Percentiles rank a stretch among this genome's conserved stretches.
Conservation (phyloP, 176 grass and related monocot species). For the Poa annua region DNA sequence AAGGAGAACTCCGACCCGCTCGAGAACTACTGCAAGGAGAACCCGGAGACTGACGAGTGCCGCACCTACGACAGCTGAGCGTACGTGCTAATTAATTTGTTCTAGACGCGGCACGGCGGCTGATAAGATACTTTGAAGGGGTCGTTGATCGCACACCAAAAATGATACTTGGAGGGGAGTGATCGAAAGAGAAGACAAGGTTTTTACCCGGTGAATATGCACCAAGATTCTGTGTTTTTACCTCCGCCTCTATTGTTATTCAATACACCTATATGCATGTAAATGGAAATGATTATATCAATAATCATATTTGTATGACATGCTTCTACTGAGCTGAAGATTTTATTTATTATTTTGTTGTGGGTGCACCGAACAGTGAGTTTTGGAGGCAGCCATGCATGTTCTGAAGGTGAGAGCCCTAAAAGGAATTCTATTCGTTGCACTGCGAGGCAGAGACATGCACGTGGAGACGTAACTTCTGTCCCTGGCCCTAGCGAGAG, state of each 20-base stretch:
- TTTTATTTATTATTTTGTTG: not conserved
- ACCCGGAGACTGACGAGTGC: conserved; percentile 88
- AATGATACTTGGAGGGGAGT: not conserved
- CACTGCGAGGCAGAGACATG: too few relatives aligned
- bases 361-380: not conserved
- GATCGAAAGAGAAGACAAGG: not conserved
- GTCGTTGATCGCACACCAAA: not conserved
- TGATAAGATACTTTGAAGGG: not conserved
- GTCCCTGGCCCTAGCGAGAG: too few relatives aligned
- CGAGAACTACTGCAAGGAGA: conserved; percentile 89
- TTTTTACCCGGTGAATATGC: conserved; percentile 10
- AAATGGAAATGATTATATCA: not conserved
- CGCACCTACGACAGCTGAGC: conserved; percentile 81
- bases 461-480: too few relatives aligned
- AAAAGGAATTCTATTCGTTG: too few relatives aligned
- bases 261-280: not conserved
- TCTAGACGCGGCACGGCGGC: not conserved
- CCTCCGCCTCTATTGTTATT: not conserved
- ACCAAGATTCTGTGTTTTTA: not conserved
- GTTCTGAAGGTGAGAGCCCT: too few relatives aligned
- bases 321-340: not conserved
- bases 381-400: too few relatives aligned
- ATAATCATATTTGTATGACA: not conserved
- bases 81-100: not conserved
- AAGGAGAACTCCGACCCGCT: conserved; percentile 72